Conservation (phyloP, 768 basidiomycete species). For the Holtermanniella nyarrowii region DNA sequence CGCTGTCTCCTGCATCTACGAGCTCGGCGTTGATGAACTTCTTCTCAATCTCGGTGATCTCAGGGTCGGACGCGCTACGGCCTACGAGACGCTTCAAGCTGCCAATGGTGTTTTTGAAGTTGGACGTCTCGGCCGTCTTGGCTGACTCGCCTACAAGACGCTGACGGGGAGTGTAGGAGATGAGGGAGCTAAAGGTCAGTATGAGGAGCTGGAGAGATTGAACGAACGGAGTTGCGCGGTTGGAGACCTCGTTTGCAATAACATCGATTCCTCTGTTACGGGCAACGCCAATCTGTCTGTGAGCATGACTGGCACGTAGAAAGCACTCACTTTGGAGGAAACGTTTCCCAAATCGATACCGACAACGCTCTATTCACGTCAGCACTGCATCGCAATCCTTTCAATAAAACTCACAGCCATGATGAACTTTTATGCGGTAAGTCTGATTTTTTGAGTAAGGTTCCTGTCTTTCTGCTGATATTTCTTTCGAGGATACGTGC, state of each 20-base stretch:
- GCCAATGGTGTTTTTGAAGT: conserved; percentile 95
- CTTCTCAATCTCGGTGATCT: conserved; percentile 68
- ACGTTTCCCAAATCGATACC: conserved; percentile 89
- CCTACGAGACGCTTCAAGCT: conserved; percentile 84
- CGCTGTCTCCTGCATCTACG: conserved; percentile 69
- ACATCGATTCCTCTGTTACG: conserved; percentile 96
- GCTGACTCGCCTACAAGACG: conserved; percentile 87
- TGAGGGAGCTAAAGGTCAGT: conserved; percentile 58
- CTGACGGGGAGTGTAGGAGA: conserved; percentile 86
- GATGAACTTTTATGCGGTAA: not conserved
- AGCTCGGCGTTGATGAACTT: conserved; percentile 81
- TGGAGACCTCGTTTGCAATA: conserved; percentile 94
- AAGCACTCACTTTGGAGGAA: conserved; percentile 61
- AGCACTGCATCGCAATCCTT: not conserved
- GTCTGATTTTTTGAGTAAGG: not conserved
- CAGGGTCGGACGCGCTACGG: conserved; percentile 64
- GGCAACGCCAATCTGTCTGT: conserved; percentile 75
- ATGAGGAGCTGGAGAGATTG: not conserved
- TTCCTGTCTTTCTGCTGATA: too few species aligned
- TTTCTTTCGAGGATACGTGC: too few species aligned
- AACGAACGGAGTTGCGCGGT: conserved; percentile 87
- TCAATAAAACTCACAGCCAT: conserved; percentile 12
- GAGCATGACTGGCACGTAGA: conserved; percentile 3
- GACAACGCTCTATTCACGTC: conserved; percentile 51
- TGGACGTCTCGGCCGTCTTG: conserved; percentile 95